A percentile compares a stretch with the other conserved stretches of the same genome.
These are phyloP conservation scores for Rhipidocladum racemiflorum DNA, from an alignment of 176 grass and related monocot genomes.

Conservation along the genomic window DNA sequence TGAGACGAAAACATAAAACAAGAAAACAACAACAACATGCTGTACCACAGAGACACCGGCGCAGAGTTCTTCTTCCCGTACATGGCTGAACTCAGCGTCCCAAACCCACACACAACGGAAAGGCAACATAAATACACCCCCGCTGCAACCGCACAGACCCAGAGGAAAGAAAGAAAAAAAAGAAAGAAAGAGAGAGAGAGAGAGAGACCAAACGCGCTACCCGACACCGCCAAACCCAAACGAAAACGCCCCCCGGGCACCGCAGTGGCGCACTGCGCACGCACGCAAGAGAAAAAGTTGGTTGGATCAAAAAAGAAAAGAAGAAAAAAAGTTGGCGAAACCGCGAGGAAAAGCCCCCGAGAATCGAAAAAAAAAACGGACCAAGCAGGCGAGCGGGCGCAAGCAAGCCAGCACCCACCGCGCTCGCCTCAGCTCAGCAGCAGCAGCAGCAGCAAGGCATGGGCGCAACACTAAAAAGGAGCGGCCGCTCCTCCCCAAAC, in stretches of 20 bases:
- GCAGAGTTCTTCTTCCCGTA: neutral
- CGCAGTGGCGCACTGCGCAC: conserved; percentile 8
- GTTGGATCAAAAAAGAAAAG: no score
- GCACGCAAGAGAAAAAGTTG: neutral
- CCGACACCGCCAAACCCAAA: conserved; percentile 4
- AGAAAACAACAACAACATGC: neutral
- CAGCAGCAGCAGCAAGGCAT: conserved; percentile 40
- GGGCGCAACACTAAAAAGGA: conserved; percentile 55
- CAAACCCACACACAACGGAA: conserved; percentile 41
- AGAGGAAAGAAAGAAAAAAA: neutral
- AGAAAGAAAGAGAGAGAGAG: no score
- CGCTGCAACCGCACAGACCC: neutral
- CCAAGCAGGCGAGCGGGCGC: conserved; percentile 12
- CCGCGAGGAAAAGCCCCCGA: neutral
- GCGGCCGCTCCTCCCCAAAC: conserved; percentile 31
- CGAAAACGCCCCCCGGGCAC: neutral
- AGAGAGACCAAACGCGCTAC: neutral
- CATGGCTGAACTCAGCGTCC: neutral
- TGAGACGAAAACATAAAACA: neutral
- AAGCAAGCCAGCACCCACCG: conserved; percentile 12
- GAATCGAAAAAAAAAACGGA: neutral
- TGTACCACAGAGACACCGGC: neutral
- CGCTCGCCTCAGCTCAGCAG: conserved; percentile 27
- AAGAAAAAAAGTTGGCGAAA: neutral
- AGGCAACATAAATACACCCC: conserved; percentile 28